phyloP scores from a whole-genome alignment of 225 moss, liverwort and hornwort genomes.

The Rhytidiadelphus loreus region DNA sequence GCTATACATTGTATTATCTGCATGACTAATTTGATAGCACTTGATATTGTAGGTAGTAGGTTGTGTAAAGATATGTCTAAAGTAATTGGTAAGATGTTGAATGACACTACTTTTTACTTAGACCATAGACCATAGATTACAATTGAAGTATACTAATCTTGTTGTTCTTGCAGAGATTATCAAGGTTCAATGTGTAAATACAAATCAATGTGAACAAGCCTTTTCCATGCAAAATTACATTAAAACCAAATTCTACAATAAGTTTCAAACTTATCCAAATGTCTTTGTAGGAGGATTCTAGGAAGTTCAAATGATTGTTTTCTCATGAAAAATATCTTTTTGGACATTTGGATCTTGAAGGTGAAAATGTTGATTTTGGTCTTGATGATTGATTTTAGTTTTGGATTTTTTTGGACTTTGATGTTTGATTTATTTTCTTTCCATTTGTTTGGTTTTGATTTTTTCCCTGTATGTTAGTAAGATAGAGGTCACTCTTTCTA shows the following conservation, averaged over 20 bases:
- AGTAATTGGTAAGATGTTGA: neutral
- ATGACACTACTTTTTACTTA: neutral
- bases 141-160: neutral
- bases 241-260: neutral
- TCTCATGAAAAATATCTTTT: neutral
- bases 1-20: neutral
- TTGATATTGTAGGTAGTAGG: fast-evolving
- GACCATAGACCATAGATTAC: neutral
- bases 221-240: neutral
- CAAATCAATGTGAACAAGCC: neutral
- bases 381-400: neutral
- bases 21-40: neutral
- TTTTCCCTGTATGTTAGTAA: neutral
- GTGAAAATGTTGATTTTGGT: neutral
- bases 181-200: neutral
- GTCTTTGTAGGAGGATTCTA: neutral
- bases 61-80: neutral
- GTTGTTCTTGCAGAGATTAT: neutral
- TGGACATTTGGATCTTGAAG: neutral
- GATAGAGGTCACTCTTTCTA: neutral
- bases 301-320: neutral
- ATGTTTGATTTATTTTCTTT: neutral
- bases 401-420: neutral
- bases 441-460: too few species aligned
- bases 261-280: neutral